Conservation (phyloP, 495 filamentous ascomycete species). For the Hypoxylon fuscum region DNA sequence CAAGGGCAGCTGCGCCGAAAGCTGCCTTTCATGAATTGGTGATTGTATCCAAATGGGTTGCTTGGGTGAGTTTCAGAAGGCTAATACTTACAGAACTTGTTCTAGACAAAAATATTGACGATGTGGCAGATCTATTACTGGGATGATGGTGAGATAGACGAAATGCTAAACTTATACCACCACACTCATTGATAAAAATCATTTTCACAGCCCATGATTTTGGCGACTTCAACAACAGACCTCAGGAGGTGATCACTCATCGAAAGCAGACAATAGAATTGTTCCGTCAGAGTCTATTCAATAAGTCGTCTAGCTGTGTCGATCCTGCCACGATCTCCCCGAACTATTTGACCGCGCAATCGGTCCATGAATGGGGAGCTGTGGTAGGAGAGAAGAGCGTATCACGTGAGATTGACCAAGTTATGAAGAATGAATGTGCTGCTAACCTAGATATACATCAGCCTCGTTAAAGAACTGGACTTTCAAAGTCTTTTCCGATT, state of each 20-base stretch:
- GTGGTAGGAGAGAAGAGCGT: conserved; percentile 8
- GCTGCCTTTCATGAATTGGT: conserved; percentile 4
- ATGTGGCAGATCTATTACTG: conserved; percentile 13
- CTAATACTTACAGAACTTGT: not conserved
- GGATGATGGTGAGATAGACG: conserved; percentile 10
- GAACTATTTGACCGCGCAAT: conserved; percentile 8
- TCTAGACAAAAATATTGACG: not conserved
- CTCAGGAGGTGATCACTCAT: conserved; percentile 5
- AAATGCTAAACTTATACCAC: not conserved
- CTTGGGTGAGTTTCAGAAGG: conserved; percentile 10
- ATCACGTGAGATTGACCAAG: conserved; percentile 1
- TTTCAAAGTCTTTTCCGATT: conserved; percentile 12
- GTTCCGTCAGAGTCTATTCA: conserved; percentile 10
- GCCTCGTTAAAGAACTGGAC: conserved; percentile 20
- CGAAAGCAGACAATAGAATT: conserved; percentile 16
- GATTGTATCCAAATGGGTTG: conserved; percentile 9
- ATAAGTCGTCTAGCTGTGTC: not conserved
- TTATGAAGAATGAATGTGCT: not conserved
- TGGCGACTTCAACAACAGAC: conserved; percentile 14
- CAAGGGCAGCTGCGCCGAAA: conserved; percentile 1
- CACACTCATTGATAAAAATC: not conserved
- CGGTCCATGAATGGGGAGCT: conserved; percentile 20
- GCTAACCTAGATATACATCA: conserved; percentile 2
- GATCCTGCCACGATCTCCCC: conserved; percentile 5
- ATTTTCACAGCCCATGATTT: conserved; percentile 12